These are phyloP conservation scores for Leavenworthia alabamica DNA, from an alignment of 345 rosid species.

Conservation along the genomic window DNA sequence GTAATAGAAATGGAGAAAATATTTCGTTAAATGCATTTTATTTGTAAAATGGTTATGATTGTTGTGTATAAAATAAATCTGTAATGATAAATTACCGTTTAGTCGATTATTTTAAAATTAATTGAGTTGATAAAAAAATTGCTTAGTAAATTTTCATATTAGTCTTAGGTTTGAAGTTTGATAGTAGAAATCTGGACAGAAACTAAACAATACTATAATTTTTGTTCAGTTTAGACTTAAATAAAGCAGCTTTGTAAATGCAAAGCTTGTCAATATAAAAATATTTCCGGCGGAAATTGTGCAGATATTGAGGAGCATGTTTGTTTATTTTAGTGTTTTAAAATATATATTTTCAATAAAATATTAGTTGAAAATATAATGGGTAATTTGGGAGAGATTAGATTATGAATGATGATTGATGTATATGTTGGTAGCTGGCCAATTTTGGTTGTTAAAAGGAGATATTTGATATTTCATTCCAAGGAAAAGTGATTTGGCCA, in stretches of 20 bases:
- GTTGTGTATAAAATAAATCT: no score
- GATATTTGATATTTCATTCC: no score
- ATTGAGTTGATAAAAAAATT: no score
- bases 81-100: no score
- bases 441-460: slow-evolving; percentile 23
- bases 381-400: slow-evolving; percentile 22
- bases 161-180: no score
- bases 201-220: no score
- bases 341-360: neutral
- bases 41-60: neutral
- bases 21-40: neutral
- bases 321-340: neutral
- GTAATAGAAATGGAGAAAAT: neutral
- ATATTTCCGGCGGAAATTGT: slow-evolving; percentile 14
- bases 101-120: no score
- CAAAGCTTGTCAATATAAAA: no score
- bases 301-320: slow-evolving; percentile 14
- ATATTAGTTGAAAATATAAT: neutral
- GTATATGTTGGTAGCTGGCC: slow-evolving; percentile 18
- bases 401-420: slow-evolving; percentile 23
- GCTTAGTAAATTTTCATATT: no score
- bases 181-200: no score
- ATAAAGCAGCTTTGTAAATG: no score
- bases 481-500: slow-evolving; percentile 31
- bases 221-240: neutral